These are phyloP conservation scores for Pichia sp. DNA, from an alignment of 1,139 yeast genomes.

Conservation along the genomic window DNA sequence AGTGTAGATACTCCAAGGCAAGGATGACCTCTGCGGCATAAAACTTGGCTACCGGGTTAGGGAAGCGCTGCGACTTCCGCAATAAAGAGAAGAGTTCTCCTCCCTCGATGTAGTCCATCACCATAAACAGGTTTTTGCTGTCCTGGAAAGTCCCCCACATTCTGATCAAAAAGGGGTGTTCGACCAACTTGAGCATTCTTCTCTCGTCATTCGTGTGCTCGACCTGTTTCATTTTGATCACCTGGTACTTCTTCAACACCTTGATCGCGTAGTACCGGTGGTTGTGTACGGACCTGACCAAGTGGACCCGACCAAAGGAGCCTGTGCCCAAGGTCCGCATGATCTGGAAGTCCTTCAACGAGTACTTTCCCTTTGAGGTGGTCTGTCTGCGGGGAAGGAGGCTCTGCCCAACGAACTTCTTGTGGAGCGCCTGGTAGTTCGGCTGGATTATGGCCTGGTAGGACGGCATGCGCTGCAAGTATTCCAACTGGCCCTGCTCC, in stretches of 20 bases:
- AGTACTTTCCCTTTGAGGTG: constrained; percentile 81
- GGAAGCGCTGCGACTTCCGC: constrained; percentile 88
- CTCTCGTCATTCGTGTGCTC: constrained; percentile 97
- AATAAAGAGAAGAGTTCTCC: constrained; percentile 87
- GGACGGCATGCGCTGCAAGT: constrained; percentile 32
- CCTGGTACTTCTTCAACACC: constrained; percentile 81
- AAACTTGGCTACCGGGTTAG: constrained; percentile 94
- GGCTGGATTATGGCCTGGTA: constrained; percentile 34
- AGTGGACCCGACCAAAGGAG: constrained; percentile 92
- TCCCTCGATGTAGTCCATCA: constrained; percentile 97
- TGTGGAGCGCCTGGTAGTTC: constrained; percentile 26
- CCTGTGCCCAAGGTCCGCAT: constrained; percentile 94
- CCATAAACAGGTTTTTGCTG: constrained; percentile 81
- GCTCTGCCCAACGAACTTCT: constrained; percentile 24
- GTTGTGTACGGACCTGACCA: constrained; percentile 87
- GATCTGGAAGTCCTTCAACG: constrained; percentile 80
- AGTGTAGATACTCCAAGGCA: constrained; percentile 87
- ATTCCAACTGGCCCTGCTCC: constrained; percentile 29
- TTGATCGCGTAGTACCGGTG: constrained; percentile 91
- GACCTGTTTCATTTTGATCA: constrained; percentile 91
- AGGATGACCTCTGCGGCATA: constrained; percentile 94
- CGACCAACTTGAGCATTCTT: constrained; percentile 83
- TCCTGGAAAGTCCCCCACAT: constrained; percentile 99
- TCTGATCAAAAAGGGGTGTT: constrained; percentile 87
- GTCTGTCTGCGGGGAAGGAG: constrained; percentile 32